Evolutionary conservation across 768 basidiomycete genomes (phyloP).

Genomic region (Mycena galericulata): DNA sequence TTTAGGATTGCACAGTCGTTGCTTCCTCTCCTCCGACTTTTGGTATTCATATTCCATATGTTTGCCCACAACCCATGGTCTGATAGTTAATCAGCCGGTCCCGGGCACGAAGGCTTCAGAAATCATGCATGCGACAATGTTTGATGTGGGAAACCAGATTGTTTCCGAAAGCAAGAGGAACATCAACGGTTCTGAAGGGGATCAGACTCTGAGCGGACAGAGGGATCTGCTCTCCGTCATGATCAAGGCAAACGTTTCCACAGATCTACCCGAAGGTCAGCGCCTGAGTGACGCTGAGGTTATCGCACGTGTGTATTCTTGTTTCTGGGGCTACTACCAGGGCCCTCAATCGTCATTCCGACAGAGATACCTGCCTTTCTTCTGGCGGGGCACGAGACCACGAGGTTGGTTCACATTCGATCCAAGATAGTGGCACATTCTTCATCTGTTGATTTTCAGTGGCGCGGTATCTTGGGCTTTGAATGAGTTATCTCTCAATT

Average conservation of each 20-base stretch:
- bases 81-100: neutral
- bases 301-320: neutral
- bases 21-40: constrained; percentile 42
- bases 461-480: constrained; percentile 52
- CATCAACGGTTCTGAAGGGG: constrained; percentile 28
- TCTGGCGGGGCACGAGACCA: constrained; percentile 48
- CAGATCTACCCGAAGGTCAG: neutral
- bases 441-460: neutral
- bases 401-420: constrained; percentile 6
- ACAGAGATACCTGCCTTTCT: constrained; percentile 55
- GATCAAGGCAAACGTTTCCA: neutral
- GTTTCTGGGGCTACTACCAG: constrained; percentile 39
- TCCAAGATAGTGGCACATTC: fast-evolving
- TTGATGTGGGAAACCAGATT: constrained; percentile 53
- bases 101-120: constrained; percentile 18
- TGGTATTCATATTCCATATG: constrained; percentile 33
- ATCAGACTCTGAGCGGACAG: constrained; percentile 40
- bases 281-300: neutral
- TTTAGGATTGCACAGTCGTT: constrained; percentile 36
- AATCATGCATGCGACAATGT: constrained; percentile 44
- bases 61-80: constrained; percentile 44
- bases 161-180: constrained; percentile 51
- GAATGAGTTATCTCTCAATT: constrained; percentile 51
- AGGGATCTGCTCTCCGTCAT: constrained; percentile 46
- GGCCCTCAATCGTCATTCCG: constrained; percentile 41